Conservation (phyloP, 2,329 filamentous ascomycete genomes). For the Aspergillus costaricaensis region DNA sequence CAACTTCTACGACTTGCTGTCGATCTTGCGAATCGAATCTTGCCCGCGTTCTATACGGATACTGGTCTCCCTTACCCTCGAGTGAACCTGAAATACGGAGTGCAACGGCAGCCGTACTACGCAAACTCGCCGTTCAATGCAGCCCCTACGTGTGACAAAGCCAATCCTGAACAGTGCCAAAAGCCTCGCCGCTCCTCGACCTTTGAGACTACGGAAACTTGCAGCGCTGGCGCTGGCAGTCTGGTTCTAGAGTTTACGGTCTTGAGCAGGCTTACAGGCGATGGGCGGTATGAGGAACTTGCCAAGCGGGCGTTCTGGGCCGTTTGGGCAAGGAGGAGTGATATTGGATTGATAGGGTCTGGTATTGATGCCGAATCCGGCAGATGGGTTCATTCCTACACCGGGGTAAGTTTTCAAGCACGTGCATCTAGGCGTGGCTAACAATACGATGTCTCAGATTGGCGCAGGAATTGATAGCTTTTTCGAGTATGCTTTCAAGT, state of each 20-base stretch:
- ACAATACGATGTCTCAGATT: slow-evolving; percentile 54
- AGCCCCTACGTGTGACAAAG: slow-evolving; percentile 45
- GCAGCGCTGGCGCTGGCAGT: slow-evolving; percentile 94
- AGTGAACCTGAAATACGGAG: slow-evolving; percentile 86
- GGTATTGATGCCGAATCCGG: slow-evolving; percentile 92
- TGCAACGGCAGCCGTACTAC: slow-evolving; percentile 72
- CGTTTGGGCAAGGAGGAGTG: slow-evolving; percentile 86
- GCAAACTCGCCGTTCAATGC: slow-evolving; percentile 75
- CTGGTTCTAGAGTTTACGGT: slow-evolving; percentile 91
- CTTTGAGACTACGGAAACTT: slow-evolving; percentile 88
- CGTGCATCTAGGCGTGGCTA: slow-evolving; percentile 5
- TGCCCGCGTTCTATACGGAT: slow-evolving; percentile 88
- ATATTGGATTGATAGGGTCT: slow-evolving; percentile 83
- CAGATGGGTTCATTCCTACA: slow-evolving; percentile 81
- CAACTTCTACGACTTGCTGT: slow-evolving; percentile 86
- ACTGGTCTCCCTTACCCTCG: slow-evolving; percentile 93
- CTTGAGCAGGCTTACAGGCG: slow-evolving; percentile 82
- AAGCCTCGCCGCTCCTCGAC: slow-evolving; percentile 27
- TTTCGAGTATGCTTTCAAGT: slow-evolving; percentile 97
- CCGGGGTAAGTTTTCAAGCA: slow-evolving; percentile 57
- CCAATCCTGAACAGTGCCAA: slow-evolving; percentile 49
- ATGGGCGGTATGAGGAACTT: slow-evolving; percentile 81
- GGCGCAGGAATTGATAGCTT: slow-evolving; percentile 97
- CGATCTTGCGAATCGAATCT: slow-evolving; percentile 77
- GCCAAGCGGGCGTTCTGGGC: slow-evolving; percentile 96